These are phyloP conservation scores for Boletus subcaerulescens DNA, from an alignment of 768 basidiomycete species.

Conservation along the genomic window DNA sequence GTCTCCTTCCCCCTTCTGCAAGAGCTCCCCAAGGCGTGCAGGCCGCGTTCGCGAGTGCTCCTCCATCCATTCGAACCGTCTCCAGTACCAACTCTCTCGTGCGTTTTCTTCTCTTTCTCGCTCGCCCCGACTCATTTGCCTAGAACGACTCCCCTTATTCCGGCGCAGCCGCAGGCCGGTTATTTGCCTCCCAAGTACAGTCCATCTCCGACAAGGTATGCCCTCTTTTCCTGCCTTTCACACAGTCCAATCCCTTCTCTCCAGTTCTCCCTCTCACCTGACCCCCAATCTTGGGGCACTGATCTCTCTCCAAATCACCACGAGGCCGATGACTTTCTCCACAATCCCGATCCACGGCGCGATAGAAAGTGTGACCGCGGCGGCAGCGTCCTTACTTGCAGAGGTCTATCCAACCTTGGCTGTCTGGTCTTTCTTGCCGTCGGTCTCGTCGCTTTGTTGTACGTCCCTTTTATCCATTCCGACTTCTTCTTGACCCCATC, in stretches of 20 bases:
- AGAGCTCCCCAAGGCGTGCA: slow-evolving; percentile 34
- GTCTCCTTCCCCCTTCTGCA: slow-evolving; percentile 43
- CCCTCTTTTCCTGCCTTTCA: not conserved
- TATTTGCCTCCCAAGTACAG: slow-evolving; percentile 25
- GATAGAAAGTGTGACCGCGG: slow-evolving; percentile 53
- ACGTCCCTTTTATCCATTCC: slow-evolving; percentile 19
- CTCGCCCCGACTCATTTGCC: not conserved
- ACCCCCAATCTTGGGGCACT: slow-evolving; percentile 71
- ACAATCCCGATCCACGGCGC: slow-evolving; percentile 67
- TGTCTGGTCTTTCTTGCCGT: slow-evolving; percentile 56
- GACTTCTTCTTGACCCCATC: not conserved
- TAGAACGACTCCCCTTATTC: slow-evolving; percentile 44
- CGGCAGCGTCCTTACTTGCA: slow-evolving; percentile 59
- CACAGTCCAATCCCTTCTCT: not conserved
- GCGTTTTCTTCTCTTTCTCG: slow-evolving; percentile 4
- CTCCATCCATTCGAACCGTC: slow-evolving; percentile 34
- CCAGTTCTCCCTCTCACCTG: slow-evolving; percentile 72
- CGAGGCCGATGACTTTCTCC: slow-evolving; percentile 70
- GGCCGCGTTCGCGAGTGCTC: slow-evolving; percentile 42
- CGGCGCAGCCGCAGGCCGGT: slow-evolving; percentile 32
- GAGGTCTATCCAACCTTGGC: slow-evolving; percentile 72
- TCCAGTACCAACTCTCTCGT: slow-evolving; percentile 45
- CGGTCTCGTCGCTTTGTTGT: slow-evolving; percentile 62
- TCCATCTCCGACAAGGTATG: slow-evolving; percentile 62
- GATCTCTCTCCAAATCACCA: slow-evolving; percentile 53